These are phyloP conservation scores for Zelonia costaricensis DNA, from an alignment of 208 protist species.

Conservation along the genomic window DNA sequence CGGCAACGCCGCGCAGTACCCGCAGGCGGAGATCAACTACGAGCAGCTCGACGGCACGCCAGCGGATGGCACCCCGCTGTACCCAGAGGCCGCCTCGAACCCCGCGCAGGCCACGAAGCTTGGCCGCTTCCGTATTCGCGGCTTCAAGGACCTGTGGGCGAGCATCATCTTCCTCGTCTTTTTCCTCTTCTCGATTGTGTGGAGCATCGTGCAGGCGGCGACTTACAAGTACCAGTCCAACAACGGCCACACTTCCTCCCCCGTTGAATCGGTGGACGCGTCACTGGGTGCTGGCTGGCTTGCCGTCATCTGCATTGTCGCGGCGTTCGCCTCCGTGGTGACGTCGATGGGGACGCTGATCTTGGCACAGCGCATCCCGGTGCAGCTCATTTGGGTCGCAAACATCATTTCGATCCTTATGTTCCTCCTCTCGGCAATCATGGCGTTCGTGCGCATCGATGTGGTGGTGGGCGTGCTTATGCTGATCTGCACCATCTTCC, in stretches of 20 bases:
- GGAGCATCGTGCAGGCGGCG: slow-evolving; percentile 53
- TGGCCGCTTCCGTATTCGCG: slow-evolving; percentile 58
- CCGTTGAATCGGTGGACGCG: background rate
- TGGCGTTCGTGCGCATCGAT: slow-evolving; percentile 30
- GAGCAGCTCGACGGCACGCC: slow-evolving; percentile 27
- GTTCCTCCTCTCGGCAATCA: slow-evolving; percentile 30
- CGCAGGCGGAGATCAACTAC: slow-evolving; percentile 41
- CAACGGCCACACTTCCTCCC: background rate
- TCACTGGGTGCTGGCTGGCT: background rate
- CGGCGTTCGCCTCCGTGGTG: slow-evolving; percentile 16
- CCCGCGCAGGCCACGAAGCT: slow-evolving; percentile 39
- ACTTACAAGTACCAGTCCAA: slow-evolving; percentile 29
- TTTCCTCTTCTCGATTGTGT: slow-evolving; percentile 52
- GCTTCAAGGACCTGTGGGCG: slow-evolving; percentile 81
- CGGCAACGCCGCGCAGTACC: slow-evolving; percentile 29
- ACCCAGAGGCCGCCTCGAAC: slow-evolving; percentile 30
- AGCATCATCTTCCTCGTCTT: slow-evolving; percentile 54
- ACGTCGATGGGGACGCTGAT: slow-evolving; percentile 17
- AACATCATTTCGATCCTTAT: slow-evolving; percentile 44
- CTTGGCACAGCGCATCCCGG: slow-evolving; percentile 21
- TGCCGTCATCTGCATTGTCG: background rate
- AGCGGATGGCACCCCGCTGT: slow-evolving; percentile 62
- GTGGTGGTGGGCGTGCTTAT: slow-evolving; percentile 45
- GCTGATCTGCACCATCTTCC: slow-evolving; percentile 31
- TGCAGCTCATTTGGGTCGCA: slow-evolving; percentile 60